Base-by-base conservation (phyloP, 176 grass and related monocot species). In the Musa beccarii region DNA sequence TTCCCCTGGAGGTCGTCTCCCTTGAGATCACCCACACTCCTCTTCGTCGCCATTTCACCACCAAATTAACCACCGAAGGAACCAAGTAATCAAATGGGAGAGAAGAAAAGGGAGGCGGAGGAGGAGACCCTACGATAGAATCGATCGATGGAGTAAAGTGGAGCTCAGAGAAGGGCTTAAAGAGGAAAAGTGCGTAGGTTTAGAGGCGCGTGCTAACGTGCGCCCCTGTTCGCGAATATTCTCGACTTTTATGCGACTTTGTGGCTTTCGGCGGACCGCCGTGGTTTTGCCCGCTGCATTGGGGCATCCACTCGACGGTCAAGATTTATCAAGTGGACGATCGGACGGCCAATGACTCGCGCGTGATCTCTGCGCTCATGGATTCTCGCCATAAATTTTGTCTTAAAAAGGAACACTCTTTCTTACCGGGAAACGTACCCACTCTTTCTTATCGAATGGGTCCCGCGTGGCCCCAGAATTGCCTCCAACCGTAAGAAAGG, bases 1-100 rank as follows among this genome's bases (percentile, higher is more conserved):
- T 96, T 96, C 77, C 88, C 92, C 84, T 71, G 89, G 65, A 96
- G 92, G 86, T 84, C 90, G 76, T 82, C 90, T 76, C 88, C 94
- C 1, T 76, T 82, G 7, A 98, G 90, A 56, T 79, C 80, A 19
- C 90, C 82, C 5, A 98, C 94, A 84, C 94, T 98, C 86, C 79
- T 89, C 88, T 93, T 98, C 54, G 83, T 86, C 76, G 86, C 94
- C 94, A 98, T 96, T 74, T 81, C 67, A 64, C 71, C 72, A 84
- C 54, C 50, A 80, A 63, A 79, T 79, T 20, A 11, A 22, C 62
- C 79, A 11, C 25, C 8, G 34, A 23, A 50, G 49, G 9, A 51
- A 21, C 52, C 49, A 20, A 28, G 66, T 53, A 63, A 75, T 5
- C 66, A 10, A 22, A 2, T 0, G 62, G 7, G 20, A 22, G 9